Conservation (phyloP, 176 grass and related monocot species). For the Phyllostachys edulis region DNA sequence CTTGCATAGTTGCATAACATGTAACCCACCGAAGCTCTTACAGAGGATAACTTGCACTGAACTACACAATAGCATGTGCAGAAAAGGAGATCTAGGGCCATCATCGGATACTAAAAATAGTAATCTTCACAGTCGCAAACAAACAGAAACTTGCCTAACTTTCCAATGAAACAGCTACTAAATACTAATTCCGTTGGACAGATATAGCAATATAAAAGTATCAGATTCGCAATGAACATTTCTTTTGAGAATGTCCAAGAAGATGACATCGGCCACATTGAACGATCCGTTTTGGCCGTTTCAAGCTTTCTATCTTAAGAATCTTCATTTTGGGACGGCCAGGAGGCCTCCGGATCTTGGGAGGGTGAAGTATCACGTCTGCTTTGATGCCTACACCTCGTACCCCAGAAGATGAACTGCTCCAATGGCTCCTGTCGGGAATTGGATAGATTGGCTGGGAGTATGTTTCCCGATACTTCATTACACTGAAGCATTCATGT, state of each 20-base stretch:
- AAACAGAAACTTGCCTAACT: background rate
- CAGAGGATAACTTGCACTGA: background rate
- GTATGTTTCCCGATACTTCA: constrained; percentile 79
- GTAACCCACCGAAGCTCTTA: background rate
- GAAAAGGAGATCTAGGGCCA: background rate
- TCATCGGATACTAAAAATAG: background rate
- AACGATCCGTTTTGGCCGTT: constrained; percentile 83
- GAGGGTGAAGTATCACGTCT: constrained; percentile 63
- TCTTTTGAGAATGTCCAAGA: constrained; percentile 96
- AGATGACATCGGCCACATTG: constrained; percentile 90
- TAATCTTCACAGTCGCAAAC: background rate
- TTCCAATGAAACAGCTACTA: background rate
- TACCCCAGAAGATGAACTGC: constrained; percentile 30
- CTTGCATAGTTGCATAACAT: constrained; percentile 16
- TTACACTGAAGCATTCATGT: constrained; percentile 79
- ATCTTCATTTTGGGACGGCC: constrained; percentile 99
- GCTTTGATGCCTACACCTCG: constrained; percentile 48
- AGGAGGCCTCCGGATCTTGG: constrained; percentile 76
- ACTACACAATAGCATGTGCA: constrained; percentile 10
- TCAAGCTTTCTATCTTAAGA: constrained; percentile 89
- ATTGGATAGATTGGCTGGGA: constrained; percentile 72
- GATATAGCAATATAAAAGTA: background rate
- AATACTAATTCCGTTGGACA: constrained; percentile 15
- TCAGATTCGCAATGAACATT: constrained; percentile 71
- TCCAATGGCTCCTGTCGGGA: constrained; percentile 76